Conservation (phyloP, 2,329 filamentous ascomycete genomes). For the Epichloe glyceriae region DNA sequence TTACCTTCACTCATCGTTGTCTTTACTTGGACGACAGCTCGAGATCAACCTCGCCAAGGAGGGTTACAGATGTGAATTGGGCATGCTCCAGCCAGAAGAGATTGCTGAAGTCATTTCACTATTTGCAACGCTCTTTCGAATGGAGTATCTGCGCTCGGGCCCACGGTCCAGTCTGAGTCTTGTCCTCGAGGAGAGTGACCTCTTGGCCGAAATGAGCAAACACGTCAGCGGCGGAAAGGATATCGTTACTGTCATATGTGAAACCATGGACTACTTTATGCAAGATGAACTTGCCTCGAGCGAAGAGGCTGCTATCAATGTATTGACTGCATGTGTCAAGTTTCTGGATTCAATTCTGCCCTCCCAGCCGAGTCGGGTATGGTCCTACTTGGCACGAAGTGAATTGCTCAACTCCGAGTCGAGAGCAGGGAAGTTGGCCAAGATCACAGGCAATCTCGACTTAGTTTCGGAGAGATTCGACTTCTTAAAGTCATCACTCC, state of each 20-base stretch:
- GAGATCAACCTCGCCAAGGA: constrained; percentile 52
- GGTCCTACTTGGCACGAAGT: constrained; percentile 78
- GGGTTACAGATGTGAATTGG: constrained; percentile 38
- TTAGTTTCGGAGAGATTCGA: constrained; percentile 63
- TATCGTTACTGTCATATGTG: constrained; percentile 68
- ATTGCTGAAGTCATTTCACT: constrained; percentile 63
- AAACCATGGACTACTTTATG: constrained; percentile 64
- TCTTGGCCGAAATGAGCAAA: constrained; percentile 43
- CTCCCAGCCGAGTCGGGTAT: constrained; percentile 71
- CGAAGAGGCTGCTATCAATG: constrained; percentile 52
- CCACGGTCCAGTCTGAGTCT: constrained; percentile 19
- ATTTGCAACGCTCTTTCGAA: constrained; percentile 55
- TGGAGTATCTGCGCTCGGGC: constrained; percentile 27
- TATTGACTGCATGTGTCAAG: constrained; percentile 58
- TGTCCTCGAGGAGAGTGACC: constrained; percentile 21
- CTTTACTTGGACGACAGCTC: constrained; percentile 64
- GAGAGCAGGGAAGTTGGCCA: constrained; percentile 61
- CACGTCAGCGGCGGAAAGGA: constrained; percentile 50
- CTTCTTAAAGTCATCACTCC: constrained; percentile 61
- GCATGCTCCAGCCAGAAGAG: constrained; percentile 43
- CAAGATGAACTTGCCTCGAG: constrained; percentile 43
- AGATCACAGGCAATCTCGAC: constrained; percentile 72
- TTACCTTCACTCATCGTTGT: constrained; percentile 65
- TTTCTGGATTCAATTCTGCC: constrained; percentile 64
- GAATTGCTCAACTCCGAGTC: constrained; percentile 66